Evolutionary conservation across 352 stramenopile species (phyloP).

Genomic region (Globisporangium nagaii): DNA sequence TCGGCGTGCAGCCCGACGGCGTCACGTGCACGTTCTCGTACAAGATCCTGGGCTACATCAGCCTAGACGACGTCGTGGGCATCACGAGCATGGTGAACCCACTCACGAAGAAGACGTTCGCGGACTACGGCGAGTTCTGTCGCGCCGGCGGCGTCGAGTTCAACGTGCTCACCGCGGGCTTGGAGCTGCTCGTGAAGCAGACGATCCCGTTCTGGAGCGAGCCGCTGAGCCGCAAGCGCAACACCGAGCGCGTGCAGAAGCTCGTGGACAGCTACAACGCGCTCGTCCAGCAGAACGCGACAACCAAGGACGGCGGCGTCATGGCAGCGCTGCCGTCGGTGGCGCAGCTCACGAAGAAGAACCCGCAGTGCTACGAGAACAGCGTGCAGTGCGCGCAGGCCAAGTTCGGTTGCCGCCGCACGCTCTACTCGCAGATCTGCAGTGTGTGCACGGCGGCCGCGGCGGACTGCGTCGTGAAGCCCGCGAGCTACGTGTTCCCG

Average conservation of each 20-base stretch:
- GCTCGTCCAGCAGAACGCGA: conserved; percentile 19
- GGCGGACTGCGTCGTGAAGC: conserved; percentile 31
- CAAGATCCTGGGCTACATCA: conserved; percentile 54
- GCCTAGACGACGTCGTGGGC: conserved; percentile 59
- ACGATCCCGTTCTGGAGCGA: conserved; percentile 67
- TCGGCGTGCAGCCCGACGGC: conserved; percentile 49
- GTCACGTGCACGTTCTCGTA: conserved; percentile 60
- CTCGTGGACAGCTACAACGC: conserved; percentile 45
- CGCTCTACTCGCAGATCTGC: conserved; percentile 57
- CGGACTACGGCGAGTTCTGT: conserved; percentile 60
- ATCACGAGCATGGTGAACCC: conserved; percentile 60
- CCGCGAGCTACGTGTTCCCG: conserved; percentile 4
- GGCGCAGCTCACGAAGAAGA: conserved; percentile 24
- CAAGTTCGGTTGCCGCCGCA: conserved; percentile 44
- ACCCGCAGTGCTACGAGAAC: conserved; percentile 64
- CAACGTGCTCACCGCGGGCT: conserved; percentile 20
- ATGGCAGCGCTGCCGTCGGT: conserved; percentile 44
- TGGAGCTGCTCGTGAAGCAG: conserved; percentile 23
- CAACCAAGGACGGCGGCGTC: conserved; percentile 27
- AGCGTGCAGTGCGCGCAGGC: conserved; percentile 35
- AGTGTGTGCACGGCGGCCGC: conserved; percentile 28
- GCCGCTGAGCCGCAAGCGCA: conserved; percentile 32
- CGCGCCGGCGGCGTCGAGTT: conserved; percentile 47
- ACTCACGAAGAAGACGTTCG: conserved; percentile 24
- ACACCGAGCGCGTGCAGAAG: conserved; percentile 32